A percentile compares a stretch with the other conserved stretches of the same genome.
phyloP scores from a whole-genome alignment of 257 asterid genomes.

The Hygrophila difformis region DNA sequence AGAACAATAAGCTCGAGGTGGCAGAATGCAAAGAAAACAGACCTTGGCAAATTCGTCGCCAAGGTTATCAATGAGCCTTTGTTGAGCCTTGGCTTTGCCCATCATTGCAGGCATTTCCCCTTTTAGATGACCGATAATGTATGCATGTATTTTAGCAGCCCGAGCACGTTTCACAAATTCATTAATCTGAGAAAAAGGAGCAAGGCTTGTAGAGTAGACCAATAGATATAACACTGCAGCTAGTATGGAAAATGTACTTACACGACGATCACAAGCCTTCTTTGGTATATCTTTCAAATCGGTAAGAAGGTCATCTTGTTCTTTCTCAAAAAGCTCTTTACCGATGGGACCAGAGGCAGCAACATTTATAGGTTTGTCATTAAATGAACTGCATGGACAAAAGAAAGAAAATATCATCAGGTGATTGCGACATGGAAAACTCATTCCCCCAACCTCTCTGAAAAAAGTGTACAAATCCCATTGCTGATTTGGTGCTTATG shows the following conservation, averaged over 20 bases:
- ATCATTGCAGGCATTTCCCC: slow-evolving; percentile 97
- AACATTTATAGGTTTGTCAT: slow-evolving; percentile 75
- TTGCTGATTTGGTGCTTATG: too few relatives aligned
- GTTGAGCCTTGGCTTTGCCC: slow-evolving; percentile 92
- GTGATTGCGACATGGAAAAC: background rate
- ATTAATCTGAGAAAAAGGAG: slow-evolving; percentile 69
- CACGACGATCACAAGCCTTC: slow-evolving; percentile 96
- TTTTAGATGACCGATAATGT: slow-evolving; percentile 74
- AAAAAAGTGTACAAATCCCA: too few relatives aligned
- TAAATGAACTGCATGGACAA: slow-evolving; percentile 53
- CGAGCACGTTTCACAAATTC: slow-evolving; percentile 94
- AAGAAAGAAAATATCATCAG: slow-evolving; percentile 5
- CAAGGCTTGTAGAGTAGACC: too few relatives aligned
- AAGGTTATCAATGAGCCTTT: slow-evolving; percentile 75
- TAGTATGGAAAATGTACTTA: slow-evolving; percentile 24
- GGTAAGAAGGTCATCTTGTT: slow-evolving; percentile 72
- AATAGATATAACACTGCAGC: slow-evolving; percentile 1
- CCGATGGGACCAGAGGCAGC: slow-evolving; percentile 79
- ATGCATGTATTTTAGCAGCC: slow-evolving; percentile 94
- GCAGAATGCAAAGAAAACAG: slow-evolving; percentile 4
- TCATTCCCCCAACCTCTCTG: too few relatives aligned
- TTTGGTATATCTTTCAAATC: slow-evolving; percentile 84
- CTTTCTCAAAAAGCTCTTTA: slow-evolving; percentile 78
- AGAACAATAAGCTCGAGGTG: background rate
- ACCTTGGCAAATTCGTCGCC: slow-evolving; percentile 78